Percentiles rank a stretch among this genome's conserved stretches.
Conservation (phyloP, 2,329 filamentous ascomycete species). For the Aschersonia sp. region DNA sequence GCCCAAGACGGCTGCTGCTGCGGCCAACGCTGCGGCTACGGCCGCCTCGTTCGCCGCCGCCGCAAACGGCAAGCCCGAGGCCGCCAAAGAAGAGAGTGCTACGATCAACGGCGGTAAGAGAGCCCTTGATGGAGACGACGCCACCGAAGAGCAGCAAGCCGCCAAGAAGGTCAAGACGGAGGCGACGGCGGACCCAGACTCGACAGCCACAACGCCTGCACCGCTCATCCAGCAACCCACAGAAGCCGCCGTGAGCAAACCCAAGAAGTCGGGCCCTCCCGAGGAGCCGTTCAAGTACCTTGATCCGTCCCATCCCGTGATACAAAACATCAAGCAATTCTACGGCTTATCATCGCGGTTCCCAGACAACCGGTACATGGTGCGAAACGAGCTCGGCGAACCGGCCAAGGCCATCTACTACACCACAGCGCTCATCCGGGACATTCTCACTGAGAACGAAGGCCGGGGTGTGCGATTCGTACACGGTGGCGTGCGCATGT, state of each 20-base stretch:
- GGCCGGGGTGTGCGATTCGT: conserved; percentile 88
- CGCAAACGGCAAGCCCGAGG: conserved; percentile 4
- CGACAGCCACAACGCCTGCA: conserved; percentile 6
- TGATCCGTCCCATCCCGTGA: conserved; percentile 55
- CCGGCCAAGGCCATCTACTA: conserved; percentile 96
- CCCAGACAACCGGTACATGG: conserved; percentile 85
- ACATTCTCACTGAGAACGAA: conserved; percentile 78
- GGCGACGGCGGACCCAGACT: conserved; percentile 24
- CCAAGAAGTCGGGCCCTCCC: conserved; percentile 36
- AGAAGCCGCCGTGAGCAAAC: conserved; percentile 15
- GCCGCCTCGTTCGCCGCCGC: conserved; percentile 1
- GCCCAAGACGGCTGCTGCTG: conserved; percentile 18
- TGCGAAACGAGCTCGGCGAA: conserved; percentile 78
- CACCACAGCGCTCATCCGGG: conserved; percentile 68
- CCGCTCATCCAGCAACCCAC: conserved; percentile 3
- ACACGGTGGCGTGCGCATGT: conserved; percentile 96
- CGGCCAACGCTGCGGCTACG: conserved; percentile 14
- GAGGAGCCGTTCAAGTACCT: conserved; percentile 97
- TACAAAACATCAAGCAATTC: conserved; percentile 65
- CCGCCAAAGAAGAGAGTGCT: conserved; percentile 4
- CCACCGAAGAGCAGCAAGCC: conserved; percentile 17
- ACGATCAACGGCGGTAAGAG: conserved; percentile 19
- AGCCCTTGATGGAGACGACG: conserved; percentile 18
- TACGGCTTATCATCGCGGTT: conserved; percentile 76
- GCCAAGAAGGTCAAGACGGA: conserved; percentile 38